Percentiles rank a stretch among this genome's conserved stretches.
These are phyloP conservation scores for Actinomucor elegans DNA, from an alignment of 371 early-diverging fungal genomes.

Conservation along the genomic window DNA sequence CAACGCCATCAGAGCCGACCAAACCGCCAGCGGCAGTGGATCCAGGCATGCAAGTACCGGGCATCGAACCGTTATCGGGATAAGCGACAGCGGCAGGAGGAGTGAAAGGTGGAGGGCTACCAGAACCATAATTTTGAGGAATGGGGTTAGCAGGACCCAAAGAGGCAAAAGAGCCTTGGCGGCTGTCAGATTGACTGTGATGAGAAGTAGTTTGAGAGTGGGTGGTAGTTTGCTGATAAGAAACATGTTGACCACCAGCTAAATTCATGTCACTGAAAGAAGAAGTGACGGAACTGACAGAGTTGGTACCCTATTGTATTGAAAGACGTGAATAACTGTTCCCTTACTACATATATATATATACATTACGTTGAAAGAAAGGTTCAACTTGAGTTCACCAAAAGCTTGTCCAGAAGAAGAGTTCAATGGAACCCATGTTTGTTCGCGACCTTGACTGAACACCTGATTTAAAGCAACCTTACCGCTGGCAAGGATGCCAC, in stretches of 20 bases:
- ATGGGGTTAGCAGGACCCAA: conserved; percentile 29
- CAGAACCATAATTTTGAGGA: conserved; percentile 25
- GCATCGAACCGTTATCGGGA: conserved; percentile 12
- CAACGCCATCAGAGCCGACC: background rate
- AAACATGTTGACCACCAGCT: conserved; percentile 12
- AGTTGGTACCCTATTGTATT: conserved; percentile 10
- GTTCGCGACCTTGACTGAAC: conserved; percentile 11
- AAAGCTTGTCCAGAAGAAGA: conserved; percentile 9
- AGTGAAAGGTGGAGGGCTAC: conserved; percentile 26
- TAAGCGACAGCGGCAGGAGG: conserved; percentile 21
- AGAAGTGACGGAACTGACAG: conserved; percentile 15
- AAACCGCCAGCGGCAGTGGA: background rate
- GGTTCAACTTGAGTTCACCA: conserved; percentile 19
- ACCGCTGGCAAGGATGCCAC: conserved; percentile 19
- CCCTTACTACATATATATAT: background rate
- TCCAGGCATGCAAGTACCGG: background rate
- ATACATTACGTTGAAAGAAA: conserved; percentile 20
- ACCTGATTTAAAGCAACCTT: conserved; percentile 12
- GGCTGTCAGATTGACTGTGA: conserved; percentile 19
- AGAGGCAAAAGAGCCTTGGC: conserved; percentile 19
- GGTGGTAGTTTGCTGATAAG: conserved; percentile 13
- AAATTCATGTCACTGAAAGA: conserved; percentile 22
- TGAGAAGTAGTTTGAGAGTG: conserved; percentile 1
- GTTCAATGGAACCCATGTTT: conserved; percentile 12
- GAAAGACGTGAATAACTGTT: background rate